Conservation (phyloP, 179 eudicot species). For the Beta corolliflora region DNA sequence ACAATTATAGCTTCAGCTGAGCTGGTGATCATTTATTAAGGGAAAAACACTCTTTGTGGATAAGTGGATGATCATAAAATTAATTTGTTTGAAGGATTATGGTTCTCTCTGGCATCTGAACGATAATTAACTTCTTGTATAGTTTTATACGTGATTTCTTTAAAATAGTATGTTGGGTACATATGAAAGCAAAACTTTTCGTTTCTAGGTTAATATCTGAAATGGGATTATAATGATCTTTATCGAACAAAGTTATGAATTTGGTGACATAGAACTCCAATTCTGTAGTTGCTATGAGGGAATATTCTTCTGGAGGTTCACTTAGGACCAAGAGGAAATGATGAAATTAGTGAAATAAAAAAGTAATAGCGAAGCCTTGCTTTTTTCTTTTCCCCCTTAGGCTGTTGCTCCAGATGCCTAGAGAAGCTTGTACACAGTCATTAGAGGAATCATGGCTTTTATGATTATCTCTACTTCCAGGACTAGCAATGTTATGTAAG, state of each 20-base stretch:
- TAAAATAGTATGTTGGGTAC: not conserved
- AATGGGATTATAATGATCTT: not conserved
- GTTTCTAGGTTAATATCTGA: not conserved
- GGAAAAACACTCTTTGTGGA: not conserved
- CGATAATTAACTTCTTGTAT: not conserved
- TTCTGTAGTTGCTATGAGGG: not conserved
- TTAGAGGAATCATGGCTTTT: not conserved
- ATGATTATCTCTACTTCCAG: not conserved
- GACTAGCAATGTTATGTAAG: not conserved
- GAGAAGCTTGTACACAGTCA: not conserved
- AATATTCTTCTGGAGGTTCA: not conserved
- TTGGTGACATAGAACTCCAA: no score
- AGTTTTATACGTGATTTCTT: not conserved
- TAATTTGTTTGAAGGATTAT: not conserved
- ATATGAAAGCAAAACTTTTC: not conserved
- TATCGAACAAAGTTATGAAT: not conserved
- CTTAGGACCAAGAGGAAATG: not conserved
- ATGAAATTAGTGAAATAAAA: not conserved
- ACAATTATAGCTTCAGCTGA: not conserved
- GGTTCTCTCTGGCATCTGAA: not conserved
- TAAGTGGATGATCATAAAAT: no score
- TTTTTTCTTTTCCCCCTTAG: not conserved
- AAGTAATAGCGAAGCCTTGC: not conserved
- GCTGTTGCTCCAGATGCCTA: not conserved
- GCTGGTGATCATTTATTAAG: not conserved